Evolutionary conservation across 129 eudicot species (phyloP), one percentile per base, ranked within the genome.

Genomic region (Chrysanthemum seticuspe): DNA sequence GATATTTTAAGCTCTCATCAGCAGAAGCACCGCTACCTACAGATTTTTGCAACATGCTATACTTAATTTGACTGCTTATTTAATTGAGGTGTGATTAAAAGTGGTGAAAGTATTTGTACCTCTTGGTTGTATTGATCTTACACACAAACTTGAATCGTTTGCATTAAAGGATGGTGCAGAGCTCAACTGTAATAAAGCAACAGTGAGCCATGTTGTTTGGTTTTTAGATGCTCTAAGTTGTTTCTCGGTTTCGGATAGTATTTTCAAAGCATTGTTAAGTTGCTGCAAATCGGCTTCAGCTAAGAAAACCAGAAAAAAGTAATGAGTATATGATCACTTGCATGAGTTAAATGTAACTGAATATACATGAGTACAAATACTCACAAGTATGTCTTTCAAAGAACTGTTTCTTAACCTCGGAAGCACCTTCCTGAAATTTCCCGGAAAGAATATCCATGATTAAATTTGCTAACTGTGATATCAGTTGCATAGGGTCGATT

Each of bases 361-460:
- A 12, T 29, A 29, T 14, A 62, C 14, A 31, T 44, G 29, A 72
- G 56, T 45, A 55, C n/a, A 21, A 69, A 45, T 59, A 83, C 97
- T 75, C 83, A 95, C 99, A 90, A 83, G 82, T 60, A 76, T 86
- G 85, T 54, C 76, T 68, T 73, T 85, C 87, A 60, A 81, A 72
- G 79, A 95, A 90, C 83, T 78, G 89, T 73, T 78, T 82, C 79
- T 79, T 85, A 72, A 73, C 82, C 68, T 86, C 90, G 70, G 91
- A 86, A 79, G 79, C 82, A 70, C 83, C 86, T 40, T 78, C 90
- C 21, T 73, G 82, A 70, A 79, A 75, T 72, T 95, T 91, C 62
- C 97, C 97, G 76, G 99, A 87, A 83, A 95, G 97, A 79, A 91
- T 76, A 71, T 95, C 99, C 96, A 95, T 95, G 18, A 95, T 90